Evolutionary conservation across 2,329 filamentous ascomycete genomes (phyloP), one percentile per base, ranked within the genome.

Genomic region (Fusarium praegraminearum): DNA sequence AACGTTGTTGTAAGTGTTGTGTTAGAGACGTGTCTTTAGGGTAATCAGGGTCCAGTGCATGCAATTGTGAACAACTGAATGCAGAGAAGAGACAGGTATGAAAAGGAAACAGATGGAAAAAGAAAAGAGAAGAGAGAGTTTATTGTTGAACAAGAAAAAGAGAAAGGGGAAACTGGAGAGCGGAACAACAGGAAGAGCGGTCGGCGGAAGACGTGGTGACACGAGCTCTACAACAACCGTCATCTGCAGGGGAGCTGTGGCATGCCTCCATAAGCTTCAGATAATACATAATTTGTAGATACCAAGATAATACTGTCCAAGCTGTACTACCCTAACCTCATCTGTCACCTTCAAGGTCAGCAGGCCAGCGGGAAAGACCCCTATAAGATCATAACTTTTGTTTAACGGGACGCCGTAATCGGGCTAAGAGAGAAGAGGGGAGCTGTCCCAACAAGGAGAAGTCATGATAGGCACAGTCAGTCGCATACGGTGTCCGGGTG

Each of bases 181-280:
- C 54, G 67, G 73, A 44, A 67, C 53, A 47, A 65, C 57, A 58
- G 51, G 57, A 74, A 69, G 69, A 64, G 67, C 67, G 71, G 62
- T 66, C 65, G 61, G 65, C 51, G 53, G 66, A 65, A 65, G 46
- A 62, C 53, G 40, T 50, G 56, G 60, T 73, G 50, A 67, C 70
- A 66, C 63, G 49, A 49, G 62, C 47, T 44, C 33, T 47, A 50
- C 47, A 55, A 46, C 47, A 32, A 57, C 65, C 57, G 56, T 70
- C 67, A 65, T 62, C 33, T 54, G 26, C 67, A 53, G 67, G 62
- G 58, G 63, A 71, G 58, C 63, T 60, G 46, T 52, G 44, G 52
- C 51, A 53, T 60, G 40, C 50, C 54, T 56, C 62, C 32, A 41
- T 50, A 40, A 22, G 33, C 67, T 63, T 70, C 67, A 62, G 55